Base-by-base conservation (phyloP, 129 eudicot species). In the Flaveria trinervia region DNA sequence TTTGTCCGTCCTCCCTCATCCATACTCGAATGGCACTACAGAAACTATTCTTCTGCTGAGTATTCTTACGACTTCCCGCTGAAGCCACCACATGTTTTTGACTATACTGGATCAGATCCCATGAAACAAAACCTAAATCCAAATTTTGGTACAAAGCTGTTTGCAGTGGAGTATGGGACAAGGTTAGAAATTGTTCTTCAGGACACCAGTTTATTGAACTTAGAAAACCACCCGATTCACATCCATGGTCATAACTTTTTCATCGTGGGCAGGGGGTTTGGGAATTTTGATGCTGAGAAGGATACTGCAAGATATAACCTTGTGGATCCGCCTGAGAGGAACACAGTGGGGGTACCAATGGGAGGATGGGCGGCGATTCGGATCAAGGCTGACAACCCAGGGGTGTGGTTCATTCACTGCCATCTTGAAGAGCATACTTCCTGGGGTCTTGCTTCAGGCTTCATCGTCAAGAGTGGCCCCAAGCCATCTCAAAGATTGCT, bases 301-400 rank as follows among this genome's bases (percentile, higher is more conserved):
- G 94, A 91, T 80, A 84, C 86, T 0, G 17, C 17, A 0, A 28
- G 55, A 0, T 91, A 91, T 60, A 91, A 91, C 75, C 86, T 91
- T 1, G 83, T 88, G 0, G 94, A 91, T 57, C 97, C 97, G 20
- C 97, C 94, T 5, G 97, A 91, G 82, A 86, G 97, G 77, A 91
- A 91, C 84, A 91, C 97, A 5, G 92, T 91, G 51, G 97, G 80
- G 2, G 97, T 91, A 48, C 94, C 97, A 13, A 61, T 83, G 67
- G 97, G 94, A 18, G 97, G 97, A 39, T 91, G 97, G 97, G 94
- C 97, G 7, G 92, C 92, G 0, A 39, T 91, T 61, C 76, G 97
- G 25, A 65, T 91, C 4, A 77, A 68, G 30, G 90, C 97, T 0
- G 82, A 91, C 50, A 91, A 91, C 85, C 97, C 97, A 8, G 97